Evolutionary conservation across 208 protist genomes (phyloP).

Genomic region (Strigomonas galati): DNA sequence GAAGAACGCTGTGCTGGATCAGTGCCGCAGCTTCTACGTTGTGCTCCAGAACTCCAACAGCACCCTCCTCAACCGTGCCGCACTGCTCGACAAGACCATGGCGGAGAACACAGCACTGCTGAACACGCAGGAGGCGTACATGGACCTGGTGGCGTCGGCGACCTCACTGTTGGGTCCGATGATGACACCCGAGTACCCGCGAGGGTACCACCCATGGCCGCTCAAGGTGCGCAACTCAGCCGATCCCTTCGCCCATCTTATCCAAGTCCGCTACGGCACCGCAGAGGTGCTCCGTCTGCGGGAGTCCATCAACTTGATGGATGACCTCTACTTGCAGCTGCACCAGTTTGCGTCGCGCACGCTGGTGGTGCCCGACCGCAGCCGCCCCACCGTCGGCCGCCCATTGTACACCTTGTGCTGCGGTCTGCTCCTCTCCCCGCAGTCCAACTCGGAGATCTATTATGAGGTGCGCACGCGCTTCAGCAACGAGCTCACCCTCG

Average conservation of each 20-base stretch:
- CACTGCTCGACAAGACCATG: slow-evolving; percentile 53
- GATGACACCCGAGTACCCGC: slow-evolving; percentile 73
- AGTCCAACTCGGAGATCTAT: slow-evolving; percentile 50
- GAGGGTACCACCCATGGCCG: slow-evolving; percentile 87
- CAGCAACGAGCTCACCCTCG: slow-evolving; percentile 43
- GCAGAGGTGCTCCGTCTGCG: slow-evolving; percentile 56
- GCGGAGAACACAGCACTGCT: slow-evolving; percentile 59
- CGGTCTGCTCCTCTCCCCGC: slow-evolving; percentile 49
- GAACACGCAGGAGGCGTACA: slow-evolving; percentile 42
- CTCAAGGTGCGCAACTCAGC: slow-evolving; percentile 78
- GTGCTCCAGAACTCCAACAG: slow-evolving; percentile 42
- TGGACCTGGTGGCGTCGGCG: slow-evolving; percentile 65
- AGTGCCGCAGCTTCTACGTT: slow-evolving; percentile 44
- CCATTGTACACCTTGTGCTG: slow-evolving; percentile 52
- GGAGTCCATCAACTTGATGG: slow-evolving; percentile 56
- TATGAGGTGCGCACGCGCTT: slow-evolving; percentile 65
- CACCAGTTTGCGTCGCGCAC: slow-evolving; percentile 57
- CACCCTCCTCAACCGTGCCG: slow-evolving; percentile 45
- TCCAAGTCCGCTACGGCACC: slow-evolving; percentile 65
- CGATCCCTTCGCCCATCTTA: slow-evolving; percentile 68
- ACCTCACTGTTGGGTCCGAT: slow-evolving; percentile 67
- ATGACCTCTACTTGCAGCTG: slow-evolving; percentile 58
- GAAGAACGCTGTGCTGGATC: slow-evolving; percentile 33
- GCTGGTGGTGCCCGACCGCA: slow-evolving; percentile 36
- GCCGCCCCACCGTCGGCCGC: slow-evolving; percentile 43